Percentiles rank a stretch among this genome's conserved stretches.
These are phyloP conservation scores for Hypoxylon fuscum DNA, from an alignment of 495 filamentous ascomycete genomes.

Conservation along the genomic window DNA sequence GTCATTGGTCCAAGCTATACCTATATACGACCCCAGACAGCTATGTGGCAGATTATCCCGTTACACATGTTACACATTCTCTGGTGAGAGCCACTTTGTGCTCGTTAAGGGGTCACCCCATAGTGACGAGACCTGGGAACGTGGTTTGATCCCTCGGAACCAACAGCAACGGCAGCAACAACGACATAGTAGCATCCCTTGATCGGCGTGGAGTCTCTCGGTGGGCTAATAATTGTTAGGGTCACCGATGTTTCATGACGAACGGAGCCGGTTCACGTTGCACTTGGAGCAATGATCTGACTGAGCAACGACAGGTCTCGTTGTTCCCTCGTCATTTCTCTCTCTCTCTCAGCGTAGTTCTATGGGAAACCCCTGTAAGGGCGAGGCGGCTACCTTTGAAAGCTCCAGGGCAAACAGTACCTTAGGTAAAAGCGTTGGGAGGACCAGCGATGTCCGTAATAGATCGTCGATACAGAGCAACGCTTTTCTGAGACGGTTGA, in stretches of 20 bases:
- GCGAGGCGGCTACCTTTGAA: conserved; percentile 25
- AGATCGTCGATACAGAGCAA: conserved; percentile 14
- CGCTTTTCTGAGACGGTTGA: conserved; percentile 8
- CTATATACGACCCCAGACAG: background rate
- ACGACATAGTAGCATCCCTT: conserved; percentile 28
- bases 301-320: conserved; percentile 5
- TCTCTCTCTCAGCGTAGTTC: conserved; percentile 6
- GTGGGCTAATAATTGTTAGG: conserved; percentile 25
- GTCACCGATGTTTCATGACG: conserved; percentile 32
- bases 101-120: background rate
- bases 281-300: conserved; percentile 15
- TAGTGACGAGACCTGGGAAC: background rate
- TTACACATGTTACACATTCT: background rate
- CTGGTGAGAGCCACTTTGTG: conserved; percentile 4
- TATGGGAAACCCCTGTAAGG: conserved; percentile 30
- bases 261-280: conserved; percentile 15
- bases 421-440: conserved; percentile 1
- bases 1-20: background rate
- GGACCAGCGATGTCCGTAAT: conserved; percentile 10
- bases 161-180: background rate
- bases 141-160: too few relatives aligned
- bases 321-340: too few relatives aligned
- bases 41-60: background rate
- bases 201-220: conserved; percentile 27
- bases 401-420: conserved; percentile 26